A percentile compares a stretch with the other conserved stretches of the same genome.
Conservation (phyloP, 2,329 filamentous ascomycete species). For the Achaetomium macrosporum region DNA sequence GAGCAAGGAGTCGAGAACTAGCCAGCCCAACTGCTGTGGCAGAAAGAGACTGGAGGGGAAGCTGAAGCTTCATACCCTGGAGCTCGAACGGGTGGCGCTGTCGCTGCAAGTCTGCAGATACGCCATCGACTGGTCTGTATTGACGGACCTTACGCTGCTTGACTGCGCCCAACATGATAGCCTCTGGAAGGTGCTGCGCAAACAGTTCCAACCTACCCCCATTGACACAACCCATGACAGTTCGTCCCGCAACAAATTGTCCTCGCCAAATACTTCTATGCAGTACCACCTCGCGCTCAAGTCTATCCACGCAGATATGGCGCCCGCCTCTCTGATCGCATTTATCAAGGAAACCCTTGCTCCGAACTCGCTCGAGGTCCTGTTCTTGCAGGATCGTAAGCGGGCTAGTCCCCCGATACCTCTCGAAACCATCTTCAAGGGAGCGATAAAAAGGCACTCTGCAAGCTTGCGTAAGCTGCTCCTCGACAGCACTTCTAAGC, state of each 20-base stretch:
- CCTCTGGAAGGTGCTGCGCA: conserved; percentile 67
- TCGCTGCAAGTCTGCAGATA: conserved; percentile 64
- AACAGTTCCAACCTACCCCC: conserved; percentile 49
- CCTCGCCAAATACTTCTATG: conserved; percentile 30
- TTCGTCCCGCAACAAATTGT: conserved; percentile 23
- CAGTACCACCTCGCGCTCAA: conserved; percentile 63
- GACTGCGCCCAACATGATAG: conserved; percentile 67
- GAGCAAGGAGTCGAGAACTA: conserved; percentile 7
- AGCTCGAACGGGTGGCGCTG: conserved; percentile 69
- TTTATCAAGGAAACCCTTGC: conserved; percentile 74
- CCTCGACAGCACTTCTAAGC: conserved; percentile 62
- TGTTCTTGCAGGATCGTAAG: conserved; percentile 67
- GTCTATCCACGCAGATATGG: conserved; percentile 68
- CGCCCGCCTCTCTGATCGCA: conserved; percentile 61
- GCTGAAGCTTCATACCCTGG: conserved; percentile 63
- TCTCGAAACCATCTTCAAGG: conserved; percentile 65
- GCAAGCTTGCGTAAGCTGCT: conserved; percentile 66
- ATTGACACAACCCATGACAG: conserved; percentile 26
- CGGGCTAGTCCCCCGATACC: conserved; percentile 46
- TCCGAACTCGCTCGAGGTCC: conserved; percentile 71
- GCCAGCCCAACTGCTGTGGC: conserved; percentile 1
- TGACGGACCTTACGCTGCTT: conserved; percentile 68
- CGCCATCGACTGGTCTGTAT: conserved; percentile 66
- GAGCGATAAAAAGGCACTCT: conserved; percentile 64
- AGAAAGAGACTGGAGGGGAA: conserved; percentile 46